phyloP scores from a whole-genome alignment of 176 grass and related monocot species.

The Oryza officinalis region DNA sequence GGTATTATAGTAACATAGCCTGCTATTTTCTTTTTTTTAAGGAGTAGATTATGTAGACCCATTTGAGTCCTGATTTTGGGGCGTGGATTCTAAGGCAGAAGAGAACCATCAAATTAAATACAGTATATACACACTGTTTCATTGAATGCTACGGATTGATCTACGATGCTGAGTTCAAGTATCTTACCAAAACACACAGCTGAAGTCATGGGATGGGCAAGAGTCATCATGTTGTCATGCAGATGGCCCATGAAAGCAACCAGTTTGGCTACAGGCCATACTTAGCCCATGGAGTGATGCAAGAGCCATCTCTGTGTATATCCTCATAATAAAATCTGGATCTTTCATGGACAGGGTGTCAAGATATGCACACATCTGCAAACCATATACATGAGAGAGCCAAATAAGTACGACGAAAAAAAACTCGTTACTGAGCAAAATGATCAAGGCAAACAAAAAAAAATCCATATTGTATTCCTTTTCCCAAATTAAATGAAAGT shows the following conservation, averaged over 20 bases:
- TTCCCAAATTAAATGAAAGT: not conserved
- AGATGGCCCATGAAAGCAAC: constrained; percentile 47
- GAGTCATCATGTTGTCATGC: constrained; percentile 27
- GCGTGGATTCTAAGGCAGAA: not conserved
- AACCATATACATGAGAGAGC: not conserved
- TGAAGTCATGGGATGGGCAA: constrained; percentile 30
- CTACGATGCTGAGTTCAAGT: not conserved
- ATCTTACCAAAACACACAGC: constrained; percentile 20
- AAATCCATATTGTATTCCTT: not conserved
- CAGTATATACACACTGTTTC: not conserved
- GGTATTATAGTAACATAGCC: not conserved
- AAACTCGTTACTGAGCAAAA: not conserved
- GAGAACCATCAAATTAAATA: not conserved
- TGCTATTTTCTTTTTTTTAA: not conserved
- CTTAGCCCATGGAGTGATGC: constrained; percentile 30
- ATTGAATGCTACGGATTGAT: not conserved
- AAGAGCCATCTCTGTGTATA: constrained; percentile 11
- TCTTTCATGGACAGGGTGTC: constrained; percentile 28
- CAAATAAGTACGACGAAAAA: constrained; percentile 8
- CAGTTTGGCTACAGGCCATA: not conserved
- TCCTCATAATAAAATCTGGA: constrained; percentile 24
- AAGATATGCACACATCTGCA: constrained; percentile 4
- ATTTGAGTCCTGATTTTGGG: not conserved
- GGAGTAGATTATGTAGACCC: not conserved
- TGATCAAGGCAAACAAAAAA: not conserved